phyloP scores from a whole-genome alignment of 108 stramenopile species.

The Cylindrotheca closterium region DNA sequence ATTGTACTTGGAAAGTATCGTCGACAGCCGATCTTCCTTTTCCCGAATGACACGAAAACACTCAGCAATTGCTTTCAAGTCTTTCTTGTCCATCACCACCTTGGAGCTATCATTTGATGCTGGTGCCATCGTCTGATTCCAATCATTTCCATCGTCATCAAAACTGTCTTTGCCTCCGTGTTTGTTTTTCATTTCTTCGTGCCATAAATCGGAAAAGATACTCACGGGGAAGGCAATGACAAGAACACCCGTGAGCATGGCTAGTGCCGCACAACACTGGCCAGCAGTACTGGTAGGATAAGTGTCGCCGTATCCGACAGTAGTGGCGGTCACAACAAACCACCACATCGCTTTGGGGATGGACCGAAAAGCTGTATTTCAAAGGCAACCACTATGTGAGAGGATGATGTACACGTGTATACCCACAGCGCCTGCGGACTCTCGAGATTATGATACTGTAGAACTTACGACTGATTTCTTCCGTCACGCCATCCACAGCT shows the following conservation, averaged over 20 bases:
- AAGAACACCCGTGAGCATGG: slow-evolving; percentile 67
- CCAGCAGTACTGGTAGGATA: slow-evolving; percentile 54
- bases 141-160: slow-evolving; percentile 12
- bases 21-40: slow-evolving; percentile 18
- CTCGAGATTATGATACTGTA: too few species aligned
- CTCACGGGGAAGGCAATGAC: slow-evolving; percentile 82
- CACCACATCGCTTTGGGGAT: slow-evolving; percentile 74
- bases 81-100: slow-evolving; percentile 26
- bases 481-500: slow-evolving; percentile 42
- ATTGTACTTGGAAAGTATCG: slow-evolving; percentile 21
- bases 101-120: background rate
- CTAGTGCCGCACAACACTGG: slow-evolving; percentile 42
- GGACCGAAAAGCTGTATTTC: slow-evolving; percentile 32
- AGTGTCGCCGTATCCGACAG: slow-evolving; percentile 56
- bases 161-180: slow-evolving; percentile 10
- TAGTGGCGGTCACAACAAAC: slow-evolving; percentile 83
- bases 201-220: slow-evolving; percentile 75
- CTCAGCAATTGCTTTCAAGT: slow-evolving; percentile 19
- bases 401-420: too few species aligned
- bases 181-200: slow-evolving; percentile 48
- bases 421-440: too few species aligned
- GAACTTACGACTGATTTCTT: slow-evolving; percentile 34
- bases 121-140: background rate
- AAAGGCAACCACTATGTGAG: too few species aligned
- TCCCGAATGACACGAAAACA: slow-evolving; percentile 20